Conservation (phyloP, 208 protist genomes). For the Trypanosoma avium region DNA sequence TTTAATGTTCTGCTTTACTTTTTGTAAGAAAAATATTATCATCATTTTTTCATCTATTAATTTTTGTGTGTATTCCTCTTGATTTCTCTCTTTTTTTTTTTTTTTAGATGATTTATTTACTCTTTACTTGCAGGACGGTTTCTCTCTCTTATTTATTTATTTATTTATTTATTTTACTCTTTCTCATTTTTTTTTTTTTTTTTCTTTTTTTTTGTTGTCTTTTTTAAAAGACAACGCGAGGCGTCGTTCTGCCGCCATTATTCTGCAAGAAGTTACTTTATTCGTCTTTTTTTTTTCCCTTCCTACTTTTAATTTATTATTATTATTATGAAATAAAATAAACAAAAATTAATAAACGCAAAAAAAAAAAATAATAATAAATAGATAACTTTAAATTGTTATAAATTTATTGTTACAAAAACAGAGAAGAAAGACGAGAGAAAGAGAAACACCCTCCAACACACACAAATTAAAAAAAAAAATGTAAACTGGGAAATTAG, state of each 20-base stretch:
- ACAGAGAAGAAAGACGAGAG: slow-evolving; percentile 7
- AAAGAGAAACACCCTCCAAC: no score
- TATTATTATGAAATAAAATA: no score
- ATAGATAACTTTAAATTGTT: slow-evolving; percentile 4
- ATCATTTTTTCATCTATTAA: no score
- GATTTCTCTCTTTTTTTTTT: no score
- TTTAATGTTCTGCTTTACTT: no score
- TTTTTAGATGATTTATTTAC: no score
- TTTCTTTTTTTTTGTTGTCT: slow-evolving; percentile 20
- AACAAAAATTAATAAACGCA: slow-evolving; percentile 12
- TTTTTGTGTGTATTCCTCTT: no score
- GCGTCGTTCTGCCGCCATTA: background rate
- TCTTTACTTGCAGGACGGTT: no score
- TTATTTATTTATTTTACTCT: background rate
- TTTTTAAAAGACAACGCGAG: background rate
- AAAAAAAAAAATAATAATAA: slow-evolving; percentile 8
- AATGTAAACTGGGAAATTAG: background rate
- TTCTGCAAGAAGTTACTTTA: background rate
- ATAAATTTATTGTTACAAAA: background rate
- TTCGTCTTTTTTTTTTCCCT: slow-evolving; percentile 3
- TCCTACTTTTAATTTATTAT: no score
- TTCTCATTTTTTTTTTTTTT: slow-evolving; percentile 19
- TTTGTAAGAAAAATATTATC: no score
- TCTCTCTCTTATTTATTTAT: no score
- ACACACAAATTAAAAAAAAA: background rate